phyloP scores from a whole-genome alignment of 371 early-diverging fungal species.

The Mucor circinelloides region DNA sequence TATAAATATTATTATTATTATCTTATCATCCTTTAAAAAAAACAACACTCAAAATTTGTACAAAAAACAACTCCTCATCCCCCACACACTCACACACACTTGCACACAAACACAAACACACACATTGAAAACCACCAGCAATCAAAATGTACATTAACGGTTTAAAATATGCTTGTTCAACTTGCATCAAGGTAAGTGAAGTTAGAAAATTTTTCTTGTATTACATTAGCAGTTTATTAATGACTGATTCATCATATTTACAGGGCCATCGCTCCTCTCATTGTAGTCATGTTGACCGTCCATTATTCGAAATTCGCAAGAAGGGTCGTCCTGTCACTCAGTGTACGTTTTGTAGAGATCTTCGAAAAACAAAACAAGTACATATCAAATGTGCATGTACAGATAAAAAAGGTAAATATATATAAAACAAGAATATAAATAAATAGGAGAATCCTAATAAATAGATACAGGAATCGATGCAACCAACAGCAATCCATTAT shows the following conservation, averaged over 20 bases:
- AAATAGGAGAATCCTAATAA: background rate
- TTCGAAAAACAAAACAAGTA: conserved; percentile 74
- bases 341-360: conserved; percentile 75
- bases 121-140: background rate
- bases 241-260: conserved; percentile 1
- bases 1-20: conserved; percentile 6
- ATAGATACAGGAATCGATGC: background rate
- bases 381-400: conserved; percentile 77
- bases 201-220: conserved; percentile 1
- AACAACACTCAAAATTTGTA: background rate
- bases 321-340: conserved; percentile 84
- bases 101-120: background rate
- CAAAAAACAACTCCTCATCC: background rate
- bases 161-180: conserved; percentile 40
- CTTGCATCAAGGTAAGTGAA: conserved; percentile 38
- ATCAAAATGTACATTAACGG: conserved; percentile 39
- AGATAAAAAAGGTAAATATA: conserved; percentile 43
- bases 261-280: conserved; percentile 70
- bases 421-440: background rate
- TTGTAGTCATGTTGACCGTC: conserved; percentile 67
- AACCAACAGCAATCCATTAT: conserved; percentile 11
- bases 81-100: background rate
- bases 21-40: conserved; percentile 3
- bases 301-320: conserved; percentile 69
- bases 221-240: conserved; percentile 6